These are phyloP conservation scores for Fomitopsis pulvina DNA, from an alignment of 768 basidiomycete genomes.

Conservation along the genomic window DNA sequence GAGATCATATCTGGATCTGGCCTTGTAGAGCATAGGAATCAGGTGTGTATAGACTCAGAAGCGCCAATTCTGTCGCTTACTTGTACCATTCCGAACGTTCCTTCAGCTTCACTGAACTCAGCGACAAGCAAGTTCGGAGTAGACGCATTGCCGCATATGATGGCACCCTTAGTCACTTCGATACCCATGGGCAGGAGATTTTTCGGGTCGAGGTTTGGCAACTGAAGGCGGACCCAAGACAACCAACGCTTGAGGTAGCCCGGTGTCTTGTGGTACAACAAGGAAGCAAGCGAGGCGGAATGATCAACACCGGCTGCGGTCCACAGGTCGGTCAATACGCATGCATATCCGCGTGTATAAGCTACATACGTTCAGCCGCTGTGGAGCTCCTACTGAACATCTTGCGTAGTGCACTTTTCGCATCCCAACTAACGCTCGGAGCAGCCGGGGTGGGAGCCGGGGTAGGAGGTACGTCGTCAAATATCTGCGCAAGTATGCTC, in stretches of 20 bases:
- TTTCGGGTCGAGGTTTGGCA: conserved; percentile 70
- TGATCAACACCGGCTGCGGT: conserved; percentile 18
- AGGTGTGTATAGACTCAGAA: not conserved
- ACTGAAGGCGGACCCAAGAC: conserved; percentile 49
- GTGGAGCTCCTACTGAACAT: conserved; percentile 23
- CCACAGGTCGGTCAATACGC: no score
- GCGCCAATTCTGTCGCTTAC: no score
- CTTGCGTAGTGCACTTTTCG: conserved; percentile 18
- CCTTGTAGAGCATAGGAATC: conserved; percentile 32
- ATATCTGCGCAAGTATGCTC: conserved; percentile 74
- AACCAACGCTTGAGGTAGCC: conserved; percentile 33
- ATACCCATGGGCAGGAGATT: conserved; percentile 86
- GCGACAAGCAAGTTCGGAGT: conserved; percentile 78
- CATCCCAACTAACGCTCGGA: conserved; percentile 12
- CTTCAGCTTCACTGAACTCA: conserved; percentile 72
- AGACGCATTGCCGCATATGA: conserved; percentile 81
- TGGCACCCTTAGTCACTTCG: conserved; percentile 68
- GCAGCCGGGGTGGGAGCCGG: conserved; percentile 13
- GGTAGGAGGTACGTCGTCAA: conserved; percentile 24
- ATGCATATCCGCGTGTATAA: not conserved
- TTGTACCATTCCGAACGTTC: conserved; percentile 72
- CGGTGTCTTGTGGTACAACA: conserved; percentile 19
- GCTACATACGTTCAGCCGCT: conserved; percentile 19
- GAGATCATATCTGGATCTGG: conserved; percentile 73
- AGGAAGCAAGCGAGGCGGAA: conserved; percentile 20